Evolutionary conservation across 2,329 filamentous ascomycete species (phyloP), one percentile per base, ranked within the genome.

Genomic region (Ceratocystis ficicola): DNA sequence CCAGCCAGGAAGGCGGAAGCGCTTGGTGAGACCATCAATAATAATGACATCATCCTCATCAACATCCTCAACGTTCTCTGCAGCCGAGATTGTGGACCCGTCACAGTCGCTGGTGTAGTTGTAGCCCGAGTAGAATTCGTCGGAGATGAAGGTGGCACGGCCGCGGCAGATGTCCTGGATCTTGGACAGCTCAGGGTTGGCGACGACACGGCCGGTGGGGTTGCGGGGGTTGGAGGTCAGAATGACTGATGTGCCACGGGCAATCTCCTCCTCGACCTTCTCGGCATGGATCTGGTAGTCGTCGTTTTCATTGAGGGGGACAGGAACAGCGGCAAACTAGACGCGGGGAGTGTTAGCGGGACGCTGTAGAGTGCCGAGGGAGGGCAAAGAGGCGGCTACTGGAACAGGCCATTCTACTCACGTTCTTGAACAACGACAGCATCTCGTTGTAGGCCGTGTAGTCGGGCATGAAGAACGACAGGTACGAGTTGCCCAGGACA

Each of bases 371-470:
- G 17, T 17, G 44, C 5, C 44, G 6, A 1, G 8, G 12, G 30
- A n/a, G 28, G n/a, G 15, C 25, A 20, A 12, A 48, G 64, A 20
- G 28, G 8, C 12, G 30, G 17, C 17, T 17, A 17, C 46, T 20
- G 48, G 48, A 20, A 50, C 4, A 50, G n/a, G 20, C 1, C 5
- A 3, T 28, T 52, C n/a, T 20, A 74, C 82, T 71, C 72, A 86
- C 84, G 76, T 96, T 96, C 77, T 89, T 91, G 82, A 97, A 96
- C 67, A 96, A 79, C 67, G 87, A 90, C 77, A 96, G 77, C 92
- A 97, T 96, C 79, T 96, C 92, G 73, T 95, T 96, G 80, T 97
- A 97, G 1, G 93, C 93, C 2, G 92, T 96, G 78, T 96, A 96
- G 75, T 96, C 89, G 59, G 90, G 90, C 73, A 95, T 89, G 77